Evolutionary conservation across 495 filamentous ascomycete species (phyloP), one percentile per base, ranked within the genome.

Genomic region (Xylaria acuta): DNA sequence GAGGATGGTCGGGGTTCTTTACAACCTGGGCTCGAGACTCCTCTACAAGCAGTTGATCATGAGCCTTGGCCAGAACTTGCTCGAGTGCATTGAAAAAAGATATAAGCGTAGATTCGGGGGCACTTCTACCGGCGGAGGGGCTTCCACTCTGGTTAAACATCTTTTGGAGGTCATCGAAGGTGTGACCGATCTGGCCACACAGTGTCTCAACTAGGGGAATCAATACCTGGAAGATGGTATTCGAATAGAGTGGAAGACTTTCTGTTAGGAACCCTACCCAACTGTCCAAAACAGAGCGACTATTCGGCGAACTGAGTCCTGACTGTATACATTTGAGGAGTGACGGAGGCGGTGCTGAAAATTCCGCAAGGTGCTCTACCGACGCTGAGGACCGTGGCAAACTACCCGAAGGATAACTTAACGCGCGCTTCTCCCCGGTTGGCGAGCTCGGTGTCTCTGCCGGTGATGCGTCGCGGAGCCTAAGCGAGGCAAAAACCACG

Each of bases 171-270:
- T 85, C 82, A 36, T 82, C 82, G 79, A 97, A 98, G 1, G 90
- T 90, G 66, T 81, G 80, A 54, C 83, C 86, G 22, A 97, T 91
- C 75, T 97, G 90, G 66, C 83, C 82, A 79, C 93, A 97, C 64
- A 99, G 86, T 63, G 92, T 95, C 80, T 95, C 94, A 25, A 97
- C 95, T 11, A 99, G 85, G 32, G 93, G 95, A 68, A 98, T 88
- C 43, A 98, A 80, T 64, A 94, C 92, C 75, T 97, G 94, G 76
- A 97, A 98, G 43, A 97, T 93, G 1, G 90, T 89, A 27, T 90
- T 90, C 2, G 90, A 88, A 81, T 95, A 95, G 2, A 97, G 81
- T 11, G 95, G 94, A 32, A 98, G 85, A 59, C 93, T 92, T 78
- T 94, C 91, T 25, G 89, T 87, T n/a, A 99, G 86, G 64, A 99